phyloP scores from a whole-genome alignment of 305 asterid species.

The Ajuga reptans region DNA sequence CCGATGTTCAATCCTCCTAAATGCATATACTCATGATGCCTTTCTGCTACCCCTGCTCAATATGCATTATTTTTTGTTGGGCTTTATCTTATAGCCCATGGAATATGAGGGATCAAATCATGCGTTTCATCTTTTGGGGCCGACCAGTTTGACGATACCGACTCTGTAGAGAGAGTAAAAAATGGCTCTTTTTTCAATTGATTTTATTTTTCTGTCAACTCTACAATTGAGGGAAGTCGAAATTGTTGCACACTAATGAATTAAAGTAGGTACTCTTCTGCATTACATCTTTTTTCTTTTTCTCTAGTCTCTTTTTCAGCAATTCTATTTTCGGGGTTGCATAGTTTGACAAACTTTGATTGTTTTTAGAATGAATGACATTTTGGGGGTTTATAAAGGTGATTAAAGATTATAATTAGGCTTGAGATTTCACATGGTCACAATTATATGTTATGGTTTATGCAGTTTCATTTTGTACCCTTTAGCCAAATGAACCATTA shows the following conservation, averaged over 20 bases:
- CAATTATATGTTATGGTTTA: too few species aligned
- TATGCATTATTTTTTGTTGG: slow-evolving; percentile 68
- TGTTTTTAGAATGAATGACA: too few species aligned
- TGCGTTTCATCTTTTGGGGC: slow-evolving; percentile 97
- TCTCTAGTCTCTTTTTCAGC: background rate
- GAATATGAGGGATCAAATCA: slow-evolving; percentile 95
- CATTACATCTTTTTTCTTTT: background rate
- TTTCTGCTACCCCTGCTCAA: slow-evolving; percentile 65
- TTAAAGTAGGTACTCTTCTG: slow-evolving; percentile 36
- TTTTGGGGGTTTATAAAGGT: too few species aligned
- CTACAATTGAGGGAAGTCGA: slow-evolving; percentile 92
- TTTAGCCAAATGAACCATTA: too few species aligned
- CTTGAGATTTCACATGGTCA: too few species aligned
- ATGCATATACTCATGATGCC: slow-evolving; percentile 74
- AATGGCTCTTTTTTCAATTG: slow-evolving; percentile 97
- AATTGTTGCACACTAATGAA: slow-evolving; percentile 76
- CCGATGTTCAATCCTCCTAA: slow-evolving; percentile 69
- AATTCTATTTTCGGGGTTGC: background rate
- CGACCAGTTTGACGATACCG: slow-evolving; percentile 94
- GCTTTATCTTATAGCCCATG: slow-evolving; percentile 80
- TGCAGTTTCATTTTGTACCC: too few species aligned
- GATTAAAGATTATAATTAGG: too few species aligned
- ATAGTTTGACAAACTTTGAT: background rate
- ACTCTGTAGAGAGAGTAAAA: slow-evolving; percentile 65
- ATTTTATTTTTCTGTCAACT: slow-evolving; percentile 87